These are phyloP conservation scores for Lonicera japonica DNA, from an alignment of 129 eudicot species.

Conservation along the genomic window DNA sequence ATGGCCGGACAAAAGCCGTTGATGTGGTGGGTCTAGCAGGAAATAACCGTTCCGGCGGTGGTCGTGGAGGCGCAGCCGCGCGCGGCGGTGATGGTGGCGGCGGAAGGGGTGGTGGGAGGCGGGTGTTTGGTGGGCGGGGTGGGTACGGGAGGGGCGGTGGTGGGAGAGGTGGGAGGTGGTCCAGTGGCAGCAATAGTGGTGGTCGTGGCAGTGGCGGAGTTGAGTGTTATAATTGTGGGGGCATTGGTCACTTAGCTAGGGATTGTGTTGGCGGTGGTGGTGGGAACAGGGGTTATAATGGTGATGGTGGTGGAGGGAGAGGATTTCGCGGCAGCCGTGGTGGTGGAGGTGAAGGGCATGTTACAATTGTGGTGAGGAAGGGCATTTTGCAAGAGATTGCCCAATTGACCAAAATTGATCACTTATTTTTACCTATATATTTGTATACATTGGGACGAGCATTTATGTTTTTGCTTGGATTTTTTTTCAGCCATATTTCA, in stretches of 20 bases:
- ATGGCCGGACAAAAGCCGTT: slow-evolving; percentile 21
- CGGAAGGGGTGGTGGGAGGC: slow-evolving; percentile 5
- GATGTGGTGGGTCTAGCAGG: slow-evolving; percentile 20
- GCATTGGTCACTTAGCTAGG: slow-evolving; percentile 37
- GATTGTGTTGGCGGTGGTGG: slow-evolving; percentile 21
- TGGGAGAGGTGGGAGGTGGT: slow-evolving; percentile 8
- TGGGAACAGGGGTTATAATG: slow-evolving; percentile 7
- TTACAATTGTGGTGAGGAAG: slow-evolving; percentile 35
- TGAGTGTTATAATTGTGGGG: slow-evolving; percentile 43
- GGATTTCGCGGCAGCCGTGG: slow-evolving; percentile 9
- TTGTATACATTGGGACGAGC: too few species aligned
- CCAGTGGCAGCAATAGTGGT: background rate
- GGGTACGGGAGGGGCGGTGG: background rate
- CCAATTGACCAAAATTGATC: slow-evolving; percentile 15
- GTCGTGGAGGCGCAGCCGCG: too few species aligned
- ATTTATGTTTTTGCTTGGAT: too few species aligned
- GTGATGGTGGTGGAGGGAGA: slow-evolving; percentile 6
- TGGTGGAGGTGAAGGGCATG: slow-evolving; percentile 22
- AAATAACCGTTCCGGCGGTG: background rate
- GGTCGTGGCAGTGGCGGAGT: slow-evolving; percentile 14
- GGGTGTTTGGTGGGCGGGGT: slow-evolving; percentile 1
- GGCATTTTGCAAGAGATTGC: slow-evolving; percentile 41
- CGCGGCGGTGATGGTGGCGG: background rate
- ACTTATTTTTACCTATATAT: background rate
- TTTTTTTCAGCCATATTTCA: too few species aligned